Evolutionary conservation across 1,284 basidiomycete genomes (phyloP), one percentile per base, ranked within the genome.

Genomic region (Microbotryomycetes sp.): DNA sequence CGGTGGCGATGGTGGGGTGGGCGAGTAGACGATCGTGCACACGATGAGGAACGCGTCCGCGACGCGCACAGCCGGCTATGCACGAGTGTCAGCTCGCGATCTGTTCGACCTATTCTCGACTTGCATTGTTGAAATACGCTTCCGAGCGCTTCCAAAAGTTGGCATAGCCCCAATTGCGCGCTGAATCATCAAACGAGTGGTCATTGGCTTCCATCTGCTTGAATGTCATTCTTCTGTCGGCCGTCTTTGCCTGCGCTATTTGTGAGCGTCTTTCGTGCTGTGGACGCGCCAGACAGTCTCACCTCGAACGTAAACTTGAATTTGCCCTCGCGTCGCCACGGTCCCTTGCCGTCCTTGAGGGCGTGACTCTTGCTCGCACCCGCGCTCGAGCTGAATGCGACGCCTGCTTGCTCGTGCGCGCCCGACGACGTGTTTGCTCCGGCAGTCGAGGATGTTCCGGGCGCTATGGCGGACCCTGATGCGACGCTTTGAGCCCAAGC

Each of bases 131-230:
- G 60, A 73, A 76, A 61, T 70, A 76, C 21, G 74, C 74, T 35
- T 71, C 65, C 15, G 68, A 67, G 11, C 75, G 69, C 5, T 65
- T 64, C 23, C 70, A 53, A 46, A 52, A 62, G 48, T 52, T 58
- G 21, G 58, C 59, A 54, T 69, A 66, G 24, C 76, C 75, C 76
- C 75, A 76, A 56, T 76, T 76, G 30, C 73, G 68, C 24, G 74
- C 75, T 57, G 72, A 71, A 57, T 72, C 67, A 49, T 69, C 72
- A 52, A 77, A 77, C 18, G 71, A 70, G 54, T 77, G 76, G 56
- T 76, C 73, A 61, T 73, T 70, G 6, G 76, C 76, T 64, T 76
- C 76, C 69, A 73, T 73, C n/a, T 61, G 60, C 55, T 73, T 72
- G 61, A 71, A 70, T 2, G 64, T 62, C 2, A 63, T 49, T 11